Percentiles rank a stretch among this genome's conserved stretches.
These are phyloP conservation scores for Takashimella tepidaria DNA, from an alignment of 1,284 basidiomycete species.

Conservation along the genomic window DNA sequence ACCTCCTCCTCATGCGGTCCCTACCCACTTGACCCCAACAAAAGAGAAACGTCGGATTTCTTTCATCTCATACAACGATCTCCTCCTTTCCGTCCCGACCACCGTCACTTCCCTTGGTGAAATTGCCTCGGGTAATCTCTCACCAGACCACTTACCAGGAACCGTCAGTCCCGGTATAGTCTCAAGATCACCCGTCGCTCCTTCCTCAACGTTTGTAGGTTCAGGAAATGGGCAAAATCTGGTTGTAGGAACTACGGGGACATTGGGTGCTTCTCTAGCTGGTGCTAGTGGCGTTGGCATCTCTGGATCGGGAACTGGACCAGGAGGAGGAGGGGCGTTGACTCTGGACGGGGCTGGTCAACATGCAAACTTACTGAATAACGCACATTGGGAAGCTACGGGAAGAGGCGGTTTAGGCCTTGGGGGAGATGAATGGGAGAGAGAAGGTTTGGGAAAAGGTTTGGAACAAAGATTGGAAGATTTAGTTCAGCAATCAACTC, in stretches of 20 bases:
- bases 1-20: constrained; percentile 38
- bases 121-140: constrained; percentile 55
- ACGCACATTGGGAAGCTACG: not conserved
- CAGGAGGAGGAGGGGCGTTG: constrained; percentile 1
- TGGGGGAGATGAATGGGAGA: constrained; percentile 60
- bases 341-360: constrained; percentile 4
- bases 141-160: constrained; percentile 46
- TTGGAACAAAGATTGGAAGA: constrained; percentile 69
- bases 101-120: constrained; percentile 64
- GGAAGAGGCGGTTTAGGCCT: constrained; percentile 45
- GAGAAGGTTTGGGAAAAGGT: constrained; percentile 71
- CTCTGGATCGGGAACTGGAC: too few relatives aligned
- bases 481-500: not conserved
- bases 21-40: constrained; percentile 55
- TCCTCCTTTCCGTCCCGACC: constrained; percentile 68
- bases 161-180: constrained; percentile 36
- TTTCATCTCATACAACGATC: constrained; percentile 78
- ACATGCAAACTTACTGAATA: not conserved
- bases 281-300: too few relatives aligned
- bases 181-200: constrained; percentile 49
- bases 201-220: constrained; percentile 12
- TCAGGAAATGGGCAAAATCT: not conserved
- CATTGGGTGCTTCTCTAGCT: too few relatives aligned
- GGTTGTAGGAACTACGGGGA: not conserved
- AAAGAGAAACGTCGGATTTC: constrained; percentile 58